phyloP scores from a whole-genome alignment of 2,329 filamentous ascomycete genomes.

The Cercospora sesami region DNA sequence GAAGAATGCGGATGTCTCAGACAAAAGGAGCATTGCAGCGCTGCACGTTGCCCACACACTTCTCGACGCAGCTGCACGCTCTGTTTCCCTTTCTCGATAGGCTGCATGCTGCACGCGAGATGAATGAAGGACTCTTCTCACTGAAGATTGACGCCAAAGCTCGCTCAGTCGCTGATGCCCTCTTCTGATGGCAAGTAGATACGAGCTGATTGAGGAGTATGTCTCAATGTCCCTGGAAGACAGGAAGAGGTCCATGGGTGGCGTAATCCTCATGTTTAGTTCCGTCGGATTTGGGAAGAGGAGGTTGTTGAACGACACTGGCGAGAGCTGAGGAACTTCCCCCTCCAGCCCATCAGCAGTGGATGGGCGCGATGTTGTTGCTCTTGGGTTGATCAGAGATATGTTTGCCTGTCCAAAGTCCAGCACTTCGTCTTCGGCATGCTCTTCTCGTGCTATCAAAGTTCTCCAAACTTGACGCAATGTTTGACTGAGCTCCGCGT shows the following conservation, averaged over 20 bases:
- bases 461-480: constrained; percentile 76
- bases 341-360: constrained; percentile 42
- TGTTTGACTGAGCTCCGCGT: constrained; percentile 78
- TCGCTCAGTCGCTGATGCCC: constrained; percentile 81
- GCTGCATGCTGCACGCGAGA: constrained; percentile 55
- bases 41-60: constrained; percentile 88
- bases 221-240: constrained; percentile 70
- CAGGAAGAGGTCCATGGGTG: constrained; percentile 85
- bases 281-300: constrained; percentile 74
- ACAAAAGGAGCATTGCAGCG: constrained; percentile 83
- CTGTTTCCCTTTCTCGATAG: constrained; percentile 64
- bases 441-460: constrained; percentile 75
- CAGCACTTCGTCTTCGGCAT: constrained; percentile 69
- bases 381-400: constrained; percentile 63
- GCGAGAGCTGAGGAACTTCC: constrained; percentile 45
- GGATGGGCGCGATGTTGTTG: constrained; percentile 38
- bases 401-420: constrained; percentile 80
- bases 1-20: constrained; percentile 82
- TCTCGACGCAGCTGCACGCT: constrained; percentile 68
- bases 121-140: constrained; percentile 70
- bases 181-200: constrained; percentile 79
- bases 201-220: constrained; percentile 84
- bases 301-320: constrained; percentile 70
- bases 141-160: constrained; percentile 79
- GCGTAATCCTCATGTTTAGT: constrained; percentile 70